A percentile compares a stretch with the other conserved stretches of the same genome.
These are phyloP conservation scores for Fusarium albidum DNA, from an alignment of 2,329 filamentous ascomycete species.

Conservation along the genomic window DNA sequence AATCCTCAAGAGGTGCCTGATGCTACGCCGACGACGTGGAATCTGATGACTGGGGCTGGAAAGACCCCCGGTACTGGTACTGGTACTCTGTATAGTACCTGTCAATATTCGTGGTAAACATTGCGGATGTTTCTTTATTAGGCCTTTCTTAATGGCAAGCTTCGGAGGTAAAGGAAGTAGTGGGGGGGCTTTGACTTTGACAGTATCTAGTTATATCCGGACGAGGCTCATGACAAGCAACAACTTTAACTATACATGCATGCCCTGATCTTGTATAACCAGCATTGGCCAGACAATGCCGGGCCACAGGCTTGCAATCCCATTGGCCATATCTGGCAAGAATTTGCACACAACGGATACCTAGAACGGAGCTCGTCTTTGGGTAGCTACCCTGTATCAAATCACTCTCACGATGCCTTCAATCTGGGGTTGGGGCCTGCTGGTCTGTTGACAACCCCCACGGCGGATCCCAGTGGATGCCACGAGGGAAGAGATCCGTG, in stretches of 20 bases:
- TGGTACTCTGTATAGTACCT: background rate
- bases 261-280: too few species aligned
- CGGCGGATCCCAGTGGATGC: background rate
- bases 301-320: constrained; percentile 3
- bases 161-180: background rate
- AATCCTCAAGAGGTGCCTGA: constrained; percentile 13
- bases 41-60: constrained; percentile 2
- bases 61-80: background rate
- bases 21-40: constrained; percentile 6
- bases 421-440: constrained; percentile 15
- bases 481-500: constrained; percentile 8
- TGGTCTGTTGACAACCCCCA: constrained; percentile 4
- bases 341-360: constrained; percentile 17
- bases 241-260: too few species aligned
- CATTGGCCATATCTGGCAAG: constrained; percentile 14
- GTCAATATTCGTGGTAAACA: constrained; percentile 12
- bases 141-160: background rate
- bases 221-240: too few species aligned
- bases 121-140: background rate
- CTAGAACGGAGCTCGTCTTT: constrained; percentile 21
- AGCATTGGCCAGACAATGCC: background rate
- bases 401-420: constrained; percentile 6
- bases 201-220: constrained; percentile 1
- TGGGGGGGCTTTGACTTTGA: background rate
- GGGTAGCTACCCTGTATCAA: constrained; percentile 26